Percentiles rank a stretch among this genome's conserved stretches.
phyloP scores from a whole-genome alignment of 225 moss, liverwort and hornwort genomes.

The Physcomitrium patens region DNA sequence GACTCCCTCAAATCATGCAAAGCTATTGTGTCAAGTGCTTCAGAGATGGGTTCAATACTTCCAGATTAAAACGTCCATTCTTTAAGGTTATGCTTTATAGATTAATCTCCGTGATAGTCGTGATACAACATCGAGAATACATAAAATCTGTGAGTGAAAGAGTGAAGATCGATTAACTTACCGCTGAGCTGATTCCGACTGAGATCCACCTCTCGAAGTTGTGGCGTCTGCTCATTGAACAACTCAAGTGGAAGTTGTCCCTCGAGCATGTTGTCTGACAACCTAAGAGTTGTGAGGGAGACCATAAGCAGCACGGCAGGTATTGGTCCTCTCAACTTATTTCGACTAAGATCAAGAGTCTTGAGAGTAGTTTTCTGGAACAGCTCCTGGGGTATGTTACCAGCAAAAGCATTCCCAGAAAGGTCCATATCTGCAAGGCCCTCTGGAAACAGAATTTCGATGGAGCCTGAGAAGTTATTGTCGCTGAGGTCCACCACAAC shows the following conservation, averaged over 20 bases:
- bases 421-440: slow-evolving; percentile 41
- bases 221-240: slow-evolving; percentile 55
- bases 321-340: slow-evolving; percentile 53
- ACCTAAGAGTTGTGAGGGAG: slow-evolving; percentile 42
- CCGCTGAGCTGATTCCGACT: slow-evolving; percentile 55
- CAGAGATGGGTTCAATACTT: background rate
- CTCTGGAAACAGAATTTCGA: slow-evolving; percentile 50
- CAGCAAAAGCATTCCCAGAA: slow-evolving; percentile 50
- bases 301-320: slow-evolving; percentile 54
- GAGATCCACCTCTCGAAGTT: slow-evolving; percentile 59
- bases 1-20: background rate
- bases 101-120: background rate
- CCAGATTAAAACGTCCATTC: background rate
- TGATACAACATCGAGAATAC: too few relatives aligned
- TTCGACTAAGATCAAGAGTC: slow-evolving; percentile 52
- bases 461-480: slow-evolving; percentile 66
- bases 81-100: background rate
- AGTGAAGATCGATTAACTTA: slow-evolving; percentile 22
- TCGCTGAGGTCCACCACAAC: slow-evolving; percentile 63
- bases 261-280: slow-evolving; percentile 54
- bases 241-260: slow-evolving; percentile 49
- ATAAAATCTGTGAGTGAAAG: too few relatives aligned
- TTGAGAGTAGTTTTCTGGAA: slow-evolving; percentile 44
- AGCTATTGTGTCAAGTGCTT: background rate
- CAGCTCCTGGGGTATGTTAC: slow-evolving; percentile 38